Conservation (phyloP, 1,139 yeast genomes). For the Geotrichum australiense region DNA sequence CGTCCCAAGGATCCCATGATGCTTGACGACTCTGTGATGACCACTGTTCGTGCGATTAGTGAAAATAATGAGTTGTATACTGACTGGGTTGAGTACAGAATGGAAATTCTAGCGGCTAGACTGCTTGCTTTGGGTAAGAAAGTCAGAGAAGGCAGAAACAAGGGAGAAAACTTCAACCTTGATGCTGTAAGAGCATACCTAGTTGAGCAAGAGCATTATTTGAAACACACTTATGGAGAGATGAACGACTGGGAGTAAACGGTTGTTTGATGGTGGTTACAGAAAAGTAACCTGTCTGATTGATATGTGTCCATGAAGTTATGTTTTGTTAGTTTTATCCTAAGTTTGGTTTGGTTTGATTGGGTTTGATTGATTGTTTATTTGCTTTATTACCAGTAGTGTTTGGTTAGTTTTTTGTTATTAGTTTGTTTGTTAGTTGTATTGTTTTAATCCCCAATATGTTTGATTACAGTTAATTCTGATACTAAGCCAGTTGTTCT, state of each 20-base stretch:
- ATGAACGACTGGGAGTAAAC: conserved; percentile 7
- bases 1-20: conserved; percentile 38
- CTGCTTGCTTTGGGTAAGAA: conserved; percentile 8
- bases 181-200: conserved; percentile 9
- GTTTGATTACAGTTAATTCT: no score
- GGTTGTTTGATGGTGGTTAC: no score
- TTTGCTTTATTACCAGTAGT: no score
- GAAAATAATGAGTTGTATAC: conserved; percentile 39
- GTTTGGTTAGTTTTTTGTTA: no score
- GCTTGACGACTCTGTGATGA: conserved; percentile 38
- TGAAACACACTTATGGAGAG: conserved; percentile 10
- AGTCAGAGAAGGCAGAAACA: conserved; percentile 10
- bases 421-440: no score
- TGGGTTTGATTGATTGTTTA: no score
- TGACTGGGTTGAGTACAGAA: conserved; percentile 41
- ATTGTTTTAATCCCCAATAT: no score
- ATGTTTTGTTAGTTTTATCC: no score
- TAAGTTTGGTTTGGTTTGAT: no score
- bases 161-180: conserved; percentile 9
- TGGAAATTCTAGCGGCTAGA: conserved; percentile 22
- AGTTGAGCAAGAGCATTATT: conserved; percentile 11
- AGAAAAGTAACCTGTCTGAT: no score
- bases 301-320: no score
- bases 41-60: conserved; percentile 40
- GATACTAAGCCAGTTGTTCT: no score